Conservation (phyloP, 495 filamentous ascomycete species). For the Penicillium goetzii region DNA sequence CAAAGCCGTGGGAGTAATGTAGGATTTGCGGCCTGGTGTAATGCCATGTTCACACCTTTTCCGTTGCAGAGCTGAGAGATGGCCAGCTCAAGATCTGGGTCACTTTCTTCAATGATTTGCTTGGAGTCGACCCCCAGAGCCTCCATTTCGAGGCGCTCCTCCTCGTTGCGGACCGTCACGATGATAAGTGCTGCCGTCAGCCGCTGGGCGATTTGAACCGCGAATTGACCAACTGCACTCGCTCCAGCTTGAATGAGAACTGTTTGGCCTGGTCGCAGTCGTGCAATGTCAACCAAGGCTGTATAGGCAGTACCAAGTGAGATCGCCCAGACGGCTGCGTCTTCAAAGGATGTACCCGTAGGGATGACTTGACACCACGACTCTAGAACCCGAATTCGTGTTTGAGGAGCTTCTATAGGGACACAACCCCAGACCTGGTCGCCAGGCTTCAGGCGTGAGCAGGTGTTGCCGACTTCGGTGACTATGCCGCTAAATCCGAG, state of each 20-base stretch:
- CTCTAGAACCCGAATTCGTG: not conserved
- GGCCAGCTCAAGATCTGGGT: conserved; percentile 1
- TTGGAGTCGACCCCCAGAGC: not conserved
- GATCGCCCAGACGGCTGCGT: not conserved
- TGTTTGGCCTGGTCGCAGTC: not conserved
- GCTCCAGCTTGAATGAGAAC: not conserved
- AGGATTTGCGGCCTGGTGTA: not conserved
- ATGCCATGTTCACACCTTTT: not conserved
- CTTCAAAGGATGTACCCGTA: not conserved
- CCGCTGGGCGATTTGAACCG: not conserved
- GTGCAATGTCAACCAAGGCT: not conserved
- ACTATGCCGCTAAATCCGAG: not conserved
- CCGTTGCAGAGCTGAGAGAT: not conserved
- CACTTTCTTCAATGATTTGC: not conserved
- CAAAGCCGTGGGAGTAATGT: not conserved
- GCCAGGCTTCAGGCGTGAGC: not conserved
- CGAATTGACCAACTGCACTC: not conserved
- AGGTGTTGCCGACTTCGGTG: not conserved
- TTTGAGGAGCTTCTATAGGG: not conserved
- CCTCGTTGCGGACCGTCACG: not conserved
- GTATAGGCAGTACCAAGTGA: not conserved
- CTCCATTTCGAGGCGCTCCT: not conserved
- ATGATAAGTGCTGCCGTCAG: not conserved
- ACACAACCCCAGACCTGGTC: not conserved
- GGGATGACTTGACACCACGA: not conserved